Base-by-base conservation (phyloP, 2,329 filamentous ascomycete species). In the Microascus cirrosus region DNA sequence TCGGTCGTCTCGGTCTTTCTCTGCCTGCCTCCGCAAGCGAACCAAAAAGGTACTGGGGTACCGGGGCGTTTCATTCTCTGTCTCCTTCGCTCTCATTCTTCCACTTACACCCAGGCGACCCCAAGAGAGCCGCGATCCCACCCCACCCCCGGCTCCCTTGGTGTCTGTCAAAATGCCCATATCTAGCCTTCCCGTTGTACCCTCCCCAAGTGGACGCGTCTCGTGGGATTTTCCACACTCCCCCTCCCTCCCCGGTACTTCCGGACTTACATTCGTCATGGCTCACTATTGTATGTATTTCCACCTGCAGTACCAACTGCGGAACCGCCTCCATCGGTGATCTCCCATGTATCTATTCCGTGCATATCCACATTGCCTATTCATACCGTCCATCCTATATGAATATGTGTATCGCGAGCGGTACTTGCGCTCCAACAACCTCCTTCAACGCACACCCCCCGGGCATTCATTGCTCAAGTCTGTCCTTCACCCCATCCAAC, bases 1-100 rank as follows among this genome's bases (percentile, higher is more conserved):
- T n/a, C n/a, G n/a, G n/a, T n/a, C n/a, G n/a, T 13, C 55, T 32
- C 55, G 42, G 25, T 57, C n/a, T n/a, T 52, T 57, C 45, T 45
- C 42, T 34, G n/a, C 36, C 32, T 32, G 32, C 51, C 50, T 5
- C 24, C 7, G 32, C 28, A 53, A 32, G 51, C 51, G 51, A 53
- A 15, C 18, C 15, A 51, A 51, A 53, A 25, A 15, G 51, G 28
- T 18, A 22, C 35, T 39, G 15, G 13, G 15, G 15, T 45, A 15
- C n/a, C n/a, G 39, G 15, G 39, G 15, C 39, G 39, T n/a, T 45
- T 18, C n/a, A 18, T n/a, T 42, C 4, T n/a, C 11, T 36, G 11
- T 15, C n/a, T 45, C 22, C 36, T 13, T 55, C 20, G 54, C 20
- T 28, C 15, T 25, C 22, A 7, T 28, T 12, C 35, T 53, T 53